Conservation (phyloP, 1,139 yeast species). For the Trichomonascaceae sp. region DNA sequence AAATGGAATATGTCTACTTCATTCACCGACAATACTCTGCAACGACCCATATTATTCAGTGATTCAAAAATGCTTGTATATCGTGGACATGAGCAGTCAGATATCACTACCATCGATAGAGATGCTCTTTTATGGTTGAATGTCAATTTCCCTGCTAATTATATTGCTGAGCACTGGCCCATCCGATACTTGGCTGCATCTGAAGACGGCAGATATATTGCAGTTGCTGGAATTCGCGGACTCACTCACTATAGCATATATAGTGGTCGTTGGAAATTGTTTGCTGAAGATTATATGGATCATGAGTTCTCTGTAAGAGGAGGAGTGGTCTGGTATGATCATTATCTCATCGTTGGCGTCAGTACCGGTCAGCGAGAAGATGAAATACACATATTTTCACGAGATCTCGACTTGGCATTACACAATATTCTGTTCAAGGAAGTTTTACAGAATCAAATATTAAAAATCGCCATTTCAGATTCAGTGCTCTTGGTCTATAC, state of each 20-base stretch:
- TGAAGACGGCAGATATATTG: conserved; percentile 38
- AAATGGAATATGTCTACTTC: conserved; percentile 31
- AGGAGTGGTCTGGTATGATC: conserved; percentile 40
- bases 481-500: conserved; percentile 32
- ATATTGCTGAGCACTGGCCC: conserved; percentile 39
- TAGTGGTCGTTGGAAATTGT: conserved; percentile 39
- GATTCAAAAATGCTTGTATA: conserved; percentile 35
- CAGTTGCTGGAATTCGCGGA: conserved; percentile 39
- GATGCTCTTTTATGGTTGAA: conserved; percentile 37
- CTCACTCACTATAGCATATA: conserved; percentile 36
- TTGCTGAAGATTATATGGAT: conserved; percentile 33
- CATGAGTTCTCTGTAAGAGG: conserved; percentile 37
- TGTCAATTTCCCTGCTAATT: conserved; percentile 35
- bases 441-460: conserved; percentile 26
- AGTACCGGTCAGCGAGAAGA: conserved; percentile 27
- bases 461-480: conserved; percentile 27
- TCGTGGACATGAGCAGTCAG: conserved; percentile 36
- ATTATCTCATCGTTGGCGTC: conserved; percentile 33
- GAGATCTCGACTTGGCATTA: conserved; percentile 32
- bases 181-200: conserved; percentile 33
- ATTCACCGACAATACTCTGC: conserved; percentile 26
- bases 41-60: conserved; percentile 33
- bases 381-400: conserved; percentile 33
- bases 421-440: conserved; percentile 23
- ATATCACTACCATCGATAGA: conserved; percentile 33